Evolutionary conservation across 768 basidiomycete genomes (phyloP).

Genomic region (Nevesoporus exiguus): DNA sequence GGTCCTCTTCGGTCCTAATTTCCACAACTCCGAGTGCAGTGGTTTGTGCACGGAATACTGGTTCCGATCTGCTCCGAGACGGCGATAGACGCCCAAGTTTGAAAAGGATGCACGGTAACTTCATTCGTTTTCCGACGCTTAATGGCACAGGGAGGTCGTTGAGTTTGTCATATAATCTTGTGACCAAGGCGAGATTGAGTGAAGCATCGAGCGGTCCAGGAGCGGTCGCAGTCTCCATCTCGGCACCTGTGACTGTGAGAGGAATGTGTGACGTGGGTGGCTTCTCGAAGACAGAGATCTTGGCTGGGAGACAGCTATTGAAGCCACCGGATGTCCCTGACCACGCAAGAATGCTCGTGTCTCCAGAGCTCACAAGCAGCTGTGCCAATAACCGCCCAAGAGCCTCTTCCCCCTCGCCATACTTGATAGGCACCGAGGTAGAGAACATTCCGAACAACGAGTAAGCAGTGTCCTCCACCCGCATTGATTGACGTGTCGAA

Average conservation of each 20-base stretch:
- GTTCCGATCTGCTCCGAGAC: too few species aligned
- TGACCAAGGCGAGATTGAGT: background rate
- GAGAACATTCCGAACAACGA: background rate
- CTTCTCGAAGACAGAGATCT: background rate
- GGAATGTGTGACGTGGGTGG: background rate
- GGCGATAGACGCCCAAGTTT: background rate
- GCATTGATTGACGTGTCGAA: background rate
- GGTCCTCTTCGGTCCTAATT: too few species aligned
- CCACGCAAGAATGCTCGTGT: background rate
- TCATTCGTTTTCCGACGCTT: background rate
- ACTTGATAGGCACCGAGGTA: background rate
- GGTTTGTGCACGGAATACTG: background rate
- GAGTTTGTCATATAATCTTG: background rate
- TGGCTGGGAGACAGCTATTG: background rate
- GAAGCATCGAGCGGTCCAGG: background rate
- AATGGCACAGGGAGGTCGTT: background rate
- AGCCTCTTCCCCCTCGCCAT: background rate
- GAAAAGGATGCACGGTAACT: background rate
- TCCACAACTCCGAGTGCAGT: too few species aligned
- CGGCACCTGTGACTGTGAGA: background rate
- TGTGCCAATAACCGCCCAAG: background rate
- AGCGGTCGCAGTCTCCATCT: background rate
- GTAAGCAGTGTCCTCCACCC: background rate
- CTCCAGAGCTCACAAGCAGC: background rate
- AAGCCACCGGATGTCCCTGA: background rate